phyloP scores from a whole-genome alignment of 139 green algal species.

The Chlamydomonas sphaeroides region DNA sequence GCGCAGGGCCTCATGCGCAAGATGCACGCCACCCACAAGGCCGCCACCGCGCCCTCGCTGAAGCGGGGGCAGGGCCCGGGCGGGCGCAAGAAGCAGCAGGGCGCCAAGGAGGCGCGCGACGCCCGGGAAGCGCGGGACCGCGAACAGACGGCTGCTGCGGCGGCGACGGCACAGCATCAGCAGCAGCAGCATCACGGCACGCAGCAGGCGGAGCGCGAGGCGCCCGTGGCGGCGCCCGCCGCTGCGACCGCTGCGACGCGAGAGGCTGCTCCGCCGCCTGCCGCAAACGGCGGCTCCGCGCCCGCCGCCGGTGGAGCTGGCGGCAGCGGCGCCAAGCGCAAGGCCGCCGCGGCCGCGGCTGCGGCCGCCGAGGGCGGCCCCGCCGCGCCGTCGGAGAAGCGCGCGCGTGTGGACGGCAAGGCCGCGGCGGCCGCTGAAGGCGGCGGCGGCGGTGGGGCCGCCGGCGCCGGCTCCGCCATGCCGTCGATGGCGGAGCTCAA shows the following conservation, averaged over 20 bases:
- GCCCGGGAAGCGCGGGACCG: no score
- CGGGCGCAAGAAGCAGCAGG: neutral
- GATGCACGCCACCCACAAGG: conserved; percentile 56
- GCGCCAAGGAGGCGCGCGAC: no score
- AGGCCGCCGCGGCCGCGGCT: neutral
- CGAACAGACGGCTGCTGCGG: no score
- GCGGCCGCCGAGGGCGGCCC: neutral
- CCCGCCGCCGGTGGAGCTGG: no score
- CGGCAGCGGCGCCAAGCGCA: conserved; percentile 30
- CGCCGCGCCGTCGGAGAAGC: conserved; percentile 2
- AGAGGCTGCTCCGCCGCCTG: no score
- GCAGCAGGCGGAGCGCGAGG: neutral
- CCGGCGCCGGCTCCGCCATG: neutral
- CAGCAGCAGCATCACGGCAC: neutral
- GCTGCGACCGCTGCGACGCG: no score
- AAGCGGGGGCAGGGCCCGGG: neutral
- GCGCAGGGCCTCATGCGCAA: conserved; percentile 84
- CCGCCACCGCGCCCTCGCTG: conserved; percentile 12
- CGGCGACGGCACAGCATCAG: neutral
- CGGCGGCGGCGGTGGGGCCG: neutral
- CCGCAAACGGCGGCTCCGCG: neutral
- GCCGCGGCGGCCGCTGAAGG: neutral
- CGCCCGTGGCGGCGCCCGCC: neutral
- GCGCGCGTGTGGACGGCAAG: neutral
- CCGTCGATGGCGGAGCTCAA: neutral